These are phyloP conservation scores for Echinosophora koreensis DNA, from an alignment of 306 rosid species.

Conservation along the genomic window DNA sequence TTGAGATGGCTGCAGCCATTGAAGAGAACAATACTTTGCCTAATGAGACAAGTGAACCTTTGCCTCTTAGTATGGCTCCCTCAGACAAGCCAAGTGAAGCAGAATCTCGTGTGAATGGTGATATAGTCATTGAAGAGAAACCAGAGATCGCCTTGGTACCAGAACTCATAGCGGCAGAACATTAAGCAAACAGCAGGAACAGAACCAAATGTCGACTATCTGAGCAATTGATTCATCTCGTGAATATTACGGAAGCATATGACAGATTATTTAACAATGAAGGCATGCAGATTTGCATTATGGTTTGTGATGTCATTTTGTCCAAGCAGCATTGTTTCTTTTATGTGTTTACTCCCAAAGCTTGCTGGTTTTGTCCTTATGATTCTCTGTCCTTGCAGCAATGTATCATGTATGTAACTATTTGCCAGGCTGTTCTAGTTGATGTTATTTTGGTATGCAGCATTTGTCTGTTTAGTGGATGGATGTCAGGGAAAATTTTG, in stretches of 20 bases:
- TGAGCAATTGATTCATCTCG: constrained; percentile 51
- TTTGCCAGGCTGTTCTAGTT: constrained; percentile 56
- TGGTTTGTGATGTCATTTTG: constrained; percentile 71
- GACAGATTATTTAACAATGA: constrained; percentile 62
- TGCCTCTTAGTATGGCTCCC: constrained; percentile 48
- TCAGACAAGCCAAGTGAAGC: constrained; percentile 51
- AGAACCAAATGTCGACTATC: constrained; percentile 44
- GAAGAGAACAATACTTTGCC: constrained; percentile 48
- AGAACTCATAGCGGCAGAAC: constrained; percentile 58
- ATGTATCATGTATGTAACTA: constrained; percentile 76
- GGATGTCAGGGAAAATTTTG: constrained; percentile 63
- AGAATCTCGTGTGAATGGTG: constrained; percentile 51
- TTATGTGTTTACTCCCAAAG: constrained; percentile 57
- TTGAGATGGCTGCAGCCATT: constrained; percentile 42
- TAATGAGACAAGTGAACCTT: constrained; percentile 44
- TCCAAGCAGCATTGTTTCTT: constrained; percentile 69
- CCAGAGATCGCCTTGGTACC: constrained; percentile 50
- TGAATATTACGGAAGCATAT: constrained; percentile 61
- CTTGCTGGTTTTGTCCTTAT: constrained; percentile 69
- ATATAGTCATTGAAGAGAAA: constrained; percentile 59
- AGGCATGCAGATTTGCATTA: constrained; percentile 67
- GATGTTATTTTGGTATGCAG: constrained; percentile 59
- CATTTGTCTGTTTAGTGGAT: constrained; percentile 57
- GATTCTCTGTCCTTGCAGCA: constrained; percentile 64
- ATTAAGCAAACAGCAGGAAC: constrained; percentile 53